Conservation (phyloP, 140 eudicot species). For the Anethum foeniculum region DNA sequence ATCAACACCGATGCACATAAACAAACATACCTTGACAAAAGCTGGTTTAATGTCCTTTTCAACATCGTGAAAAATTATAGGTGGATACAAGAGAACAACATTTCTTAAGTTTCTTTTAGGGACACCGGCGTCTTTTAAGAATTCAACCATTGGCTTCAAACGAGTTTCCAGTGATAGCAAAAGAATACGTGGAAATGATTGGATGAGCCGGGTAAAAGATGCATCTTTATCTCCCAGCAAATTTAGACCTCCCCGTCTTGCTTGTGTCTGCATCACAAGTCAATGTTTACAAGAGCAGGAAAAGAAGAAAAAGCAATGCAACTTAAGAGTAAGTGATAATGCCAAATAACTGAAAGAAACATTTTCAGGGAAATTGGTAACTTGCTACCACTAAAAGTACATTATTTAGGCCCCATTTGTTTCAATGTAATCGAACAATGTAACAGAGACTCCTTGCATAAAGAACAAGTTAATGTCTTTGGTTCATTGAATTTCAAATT, state of each 20-base stretch:
- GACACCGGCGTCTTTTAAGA: slow-evolving; percentile 49
- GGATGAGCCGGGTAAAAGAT: slow-evolving; percentile 56
- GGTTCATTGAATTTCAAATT: neutral
- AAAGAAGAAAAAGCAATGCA: slow-evolving; percentile 11
- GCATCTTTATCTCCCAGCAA: slow-evolving; percentile 47
- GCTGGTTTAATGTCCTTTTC: slow-evolving; percentile 52
- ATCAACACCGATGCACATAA: neutral
- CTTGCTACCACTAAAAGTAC: neutral
- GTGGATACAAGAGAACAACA: slow-evolving; percentile 60
- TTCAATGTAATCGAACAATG: neutral
- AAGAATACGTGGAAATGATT: slow-evolving; percentile 87
- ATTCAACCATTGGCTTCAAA: slow-evolving; percentile 44
- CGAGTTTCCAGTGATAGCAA: slow-evolving; percentile 48
- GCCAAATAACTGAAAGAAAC: neutral
- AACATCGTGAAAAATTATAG: slow-evolving; percentile 54
- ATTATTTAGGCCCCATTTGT: neutral
- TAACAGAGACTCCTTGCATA: neutral
- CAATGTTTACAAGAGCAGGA: neutral
- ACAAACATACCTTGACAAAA: slow-evolving; percentile 46
- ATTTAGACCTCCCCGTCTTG: slow-evolving; percentile 81
- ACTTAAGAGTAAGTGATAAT: neutral
- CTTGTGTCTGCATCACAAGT: slow-evolving; percentile 52
- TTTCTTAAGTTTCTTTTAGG: slow-evolving; percentile 36
- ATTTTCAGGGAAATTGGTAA: neutral
- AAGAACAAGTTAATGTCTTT: too few species aligned